These are phyloP conservation scores for Hortaea werneckii DNA, from an alignment of 2,329 filamentous ascomycete species.

Conservation along the genomic window DNA sequence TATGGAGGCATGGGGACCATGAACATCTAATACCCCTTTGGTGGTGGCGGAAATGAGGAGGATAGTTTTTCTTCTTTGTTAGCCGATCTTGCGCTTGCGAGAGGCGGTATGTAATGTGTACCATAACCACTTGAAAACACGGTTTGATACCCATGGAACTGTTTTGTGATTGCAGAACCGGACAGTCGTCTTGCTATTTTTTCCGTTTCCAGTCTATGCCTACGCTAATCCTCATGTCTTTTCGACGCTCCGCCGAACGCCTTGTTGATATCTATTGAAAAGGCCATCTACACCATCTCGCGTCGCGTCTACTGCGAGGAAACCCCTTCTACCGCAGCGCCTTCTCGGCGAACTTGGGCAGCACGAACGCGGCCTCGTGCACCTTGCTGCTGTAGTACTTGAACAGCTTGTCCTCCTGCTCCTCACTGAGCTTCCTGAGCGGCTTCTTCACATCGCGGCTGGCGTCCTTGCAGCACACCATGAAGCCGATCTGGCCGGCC, in stretches of 20 bases:
- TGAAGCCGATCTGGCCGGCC: conserved; percentile 98
- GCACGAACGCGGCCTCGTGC: conserved; percentile 85
- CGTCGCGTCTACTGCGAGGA: neutral
- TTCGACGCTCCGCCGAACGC: neutral
- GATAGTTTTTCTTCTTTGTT: no score
- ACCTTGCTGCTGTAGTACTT: conserved; percentile 96
- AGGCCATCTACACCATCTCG: neutral
- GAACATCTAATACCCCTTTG: neutral
- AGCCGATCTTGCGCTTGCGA: no score
- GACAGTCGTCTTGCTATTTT: no score
- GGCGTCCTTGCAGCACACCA: conserved; percentile 97
- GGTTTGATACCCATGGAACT: no score
- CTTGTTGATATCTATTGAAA: conserved; percentile 3
- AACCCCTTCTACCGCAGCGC: conserved; percentile 36
- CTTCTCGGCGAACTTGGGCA: conserved; percentile 89
- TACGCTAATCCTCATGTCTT: no score
- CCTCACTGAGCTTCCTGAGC: conserved; percentile 65
- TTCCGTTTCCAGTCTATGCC: no score
- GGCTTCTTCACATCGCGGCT: conserved; percentile 75
- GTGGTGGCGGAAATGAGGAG: no score
- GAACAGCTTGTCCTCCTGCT: conserved; percentile 90
- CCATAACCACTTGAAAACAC: no score
- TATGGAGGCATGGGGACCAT: neutral
- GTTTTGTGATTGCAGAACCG: no score
- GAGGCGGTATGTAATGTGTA: no score